Base-by-base conservation (phyloP, 495 filamentous ascomycete genomes). In the Hypomontagnella monticulosa region DNA sequence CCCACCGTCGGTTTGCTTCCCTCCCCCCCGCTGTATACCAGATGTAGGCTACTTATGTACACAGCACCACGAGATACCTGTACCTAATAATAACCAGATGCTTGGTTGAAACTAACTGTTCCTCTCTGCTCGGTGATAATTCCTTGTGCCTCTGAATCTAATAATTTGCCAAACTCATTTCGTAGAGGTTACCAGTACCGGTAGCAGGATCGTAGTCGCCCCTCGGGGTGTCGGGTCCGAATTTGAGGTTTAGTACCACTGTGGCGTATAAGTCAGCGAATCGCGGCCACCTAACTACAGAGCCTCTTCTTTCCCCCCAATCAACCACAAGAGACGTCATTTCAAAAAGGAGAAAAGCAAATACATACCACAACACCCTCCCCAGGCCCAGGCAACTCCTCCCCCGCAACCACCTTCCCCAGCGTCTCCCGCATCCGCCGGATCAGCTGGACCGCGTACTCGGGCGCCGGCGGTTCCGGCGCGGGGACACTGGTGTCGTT, bases 51-150 rank as follows among this genome's bases (percentile, higher is more conserved):
- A 56, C 36, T 18, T 14, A 16, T 62, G 64, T 62, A 67, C 46
- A 57, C 57, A 57, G 47, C 57, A 57, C 42, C 20, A 40, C 12
- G 12, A 67, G 52, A 67, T 58, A 62, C 57, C 50, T 67, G 23
- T 27, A 27, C 23, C 23, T 27, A 27, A 27, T 27, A 27, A 27
- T 27, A 27, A 27, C 23, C 23, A 27, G 6, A 27, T 3, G 6
- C 23, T 27, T 27, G 23, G 23, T 27, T 27, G 23, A 3, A 27
- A 27, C 23, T 27, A 27, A 27, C 23, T 27, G 23, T 6, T 27
- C 23, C 23, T 27, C 23, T 27, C 6, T 6, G 23, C 23, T 27
- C 23, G 6, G 18, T 59, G 44, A 40, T 19, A 40, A 27, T 33
- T 12, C 12, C 23, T 12, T 32, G 3, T 4, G n/a, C 12, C n/a